Percentiles rank a stretch among this genome's conserved stretches.
These are phyloP conservation scores for Hortiboletus flavorubellus DNA, from an alignment of 768 basidiomycete genomes.

Conservation along the genomic window DNA sequence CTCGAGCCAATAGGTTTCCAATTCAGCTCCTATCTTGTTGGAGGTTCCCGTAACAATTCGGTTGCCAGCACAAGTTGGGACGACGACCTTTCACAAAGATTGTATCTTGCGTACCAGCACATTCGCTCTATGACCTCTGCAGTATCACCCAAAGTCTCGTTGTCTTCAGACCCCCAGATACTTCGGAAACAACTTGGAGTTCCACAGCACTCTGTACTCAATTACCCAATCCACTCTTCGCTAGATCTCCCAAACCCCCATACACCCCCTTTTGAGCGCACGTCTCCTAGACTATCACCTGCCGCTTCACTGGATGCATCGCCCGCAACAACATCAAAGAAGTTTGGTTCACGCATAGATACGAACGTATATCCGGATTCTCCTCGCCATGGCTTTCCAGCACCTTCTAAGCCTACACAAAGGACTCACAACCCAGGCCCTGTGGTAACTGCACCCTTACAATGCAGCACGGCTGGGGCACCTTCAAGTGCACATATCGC, in stretches of 20 bases:
- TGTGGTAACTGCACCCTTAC: not conserved
- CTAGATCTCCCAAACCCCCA: constrained; percentile 28
- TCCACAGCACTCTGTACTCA: constrained; percentile 30
- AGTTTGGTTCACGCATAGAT: not conserved
- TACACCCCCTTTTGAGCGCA: not conserved
- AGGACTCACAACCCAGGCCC: not conserved
- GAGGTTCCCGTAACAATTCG: not conserved
- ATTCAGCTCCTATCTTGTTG: not conserved
- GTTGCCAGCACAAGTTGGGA: not conserved
- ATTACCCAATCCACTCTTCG: constrained; percentile 14
- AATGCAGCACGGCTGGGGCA: not conserved
- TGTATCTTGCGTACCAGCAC: constrained; percentile 22
- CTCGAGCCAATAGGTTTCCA: not conserved
- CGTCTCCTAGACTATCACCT: not conserved
- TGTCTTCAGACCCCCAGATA: constrained; percentile 26
- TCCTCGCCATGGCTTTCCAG: not conserved
- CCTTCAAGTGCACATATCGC: not conserved
- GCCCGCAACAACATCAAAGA: not conserved
- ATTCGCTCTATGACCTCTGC: constrained; percentile 22
- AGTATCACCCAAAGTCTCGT: constrained; percentile 2
- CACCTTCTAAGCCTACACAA: not conserved
- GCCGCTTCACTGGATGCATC: not conserved
- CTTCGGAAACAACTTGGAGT: constrained; percentile 29
- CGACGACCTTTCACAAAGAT: constrained; percentile 21
- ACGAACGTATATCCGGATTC: constrained; percentile 2